Conservation (phyloP, 2,329 filamentous ascomycete genomes). For the Claviceps sp. region DNA sequence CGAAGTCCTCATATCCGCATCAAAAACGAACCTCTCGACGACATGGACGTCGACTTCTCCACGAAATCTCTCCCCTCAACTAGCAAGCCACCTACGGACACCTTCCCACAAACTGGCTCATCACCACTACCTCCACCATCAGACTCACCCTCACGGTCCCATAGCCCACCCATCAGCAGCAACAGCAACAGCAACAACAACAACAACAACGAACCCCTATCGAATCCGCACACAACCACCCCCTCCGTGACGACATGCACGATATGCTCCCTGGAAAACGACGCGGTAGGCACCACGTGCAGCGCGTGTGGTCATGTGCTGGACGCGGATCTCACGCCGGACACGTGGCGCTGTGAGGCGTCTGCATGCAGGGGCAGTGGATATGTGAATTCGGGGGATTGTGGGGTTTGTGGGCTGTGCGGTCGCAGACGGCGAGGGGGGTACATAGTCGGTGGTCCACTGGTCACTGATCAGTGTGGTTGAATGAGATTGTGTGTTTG, state of each 20-base stretch:
- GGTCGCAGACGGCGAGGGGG: slow-evolving; percentile 27
- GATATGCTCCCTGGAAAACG: slow-evolving; percentile 57
- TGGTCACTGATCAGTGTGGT: too few relatives aligned
- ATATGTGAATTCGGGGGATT: slow-evolving; percentile 59
- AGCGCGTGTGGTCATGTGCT: slow-evolving; percentile 59
- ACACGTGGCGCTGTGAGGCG: slow-evolving; percentile 52
- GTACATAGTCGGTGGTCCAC: not conserved
- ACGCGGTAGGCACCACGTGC: slow-evolving; percentile 42
- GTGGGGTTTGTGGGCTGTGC: slow-evolving; percentile 57
- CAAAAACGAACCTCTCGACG: not conserved
- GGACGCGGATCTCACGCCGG: slow-evolving; percentile 34
- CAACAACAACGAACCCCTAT: not conserved
- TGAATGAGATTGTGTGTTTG: too few relatives aligned
- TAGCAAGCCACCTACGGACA: not conserved
- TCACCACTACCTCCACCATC: too few relatives aligned
- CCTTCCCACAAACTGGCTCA: not conserved
- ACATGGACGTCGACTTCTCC: not conserved
- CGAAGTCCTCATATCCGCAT: not conserved
- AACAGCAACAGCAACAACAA: not conserved
- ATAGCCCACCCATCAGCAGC: not conserved
- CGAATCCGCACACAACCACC: too few relatives aligned
- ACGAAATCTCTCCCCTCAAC: not conserved
- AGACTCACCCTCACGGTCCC: not conserved
- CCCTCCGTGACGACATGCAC: slow-evolving; percentile 27
- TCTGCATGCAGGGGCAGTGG: slow-evolving; percentile 36